Conservation (phyloP, 2,329 filamentous ascomycete species). For the Pseudogymnoascus sp. region DNA sequence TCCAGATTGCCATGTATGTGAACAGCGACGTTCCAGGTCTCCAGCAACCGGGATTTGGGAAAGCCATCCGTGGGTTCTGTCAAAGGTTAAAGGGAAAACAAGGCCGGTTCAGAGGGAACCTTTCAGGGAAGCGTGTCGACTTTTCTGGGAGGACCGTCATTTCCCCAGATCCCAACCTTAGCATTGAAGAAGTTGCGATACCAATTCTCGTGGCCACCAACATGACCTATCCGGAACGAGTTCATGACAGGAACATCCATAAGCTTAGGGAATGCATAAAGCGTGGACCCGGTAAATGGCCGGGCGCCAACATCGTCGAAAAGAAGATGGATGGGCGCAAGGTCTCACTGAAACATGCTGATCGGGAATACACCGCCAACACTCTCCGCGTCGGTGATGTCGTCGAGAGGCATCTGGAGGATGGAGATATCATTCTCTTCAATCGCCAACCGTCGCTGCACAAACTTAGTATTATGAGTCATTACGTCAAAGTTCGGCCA, state of each 20-base stretch:
- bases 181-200: slow-evolving; percentile 89
- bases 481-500: slow-evolving; percentile 85
- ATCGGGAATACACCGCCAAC: slow-evolving; percentile 63
- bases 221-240: slow-evolving; percentile 87
- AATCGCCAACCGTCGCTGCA: slow-evolving; percentile 96
- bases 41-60: slow-evolving; percentile 80
- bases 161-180: slow-evolving; percentile 89
- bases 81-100: slow-evolving; percentile 96
- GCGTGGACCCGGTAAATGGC: slow-evolving; percentile 73
- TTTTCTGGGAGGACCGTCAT: slow-evolving; percentile 98
- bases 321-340: slow-evolving; percentile 65
- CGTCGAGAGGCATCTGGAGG: slow-evolving; percentile 89
- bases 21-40: slow-evolving; percentile 93
- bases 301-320: slow-evolving; percentile 76
- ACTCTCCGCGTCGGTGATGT: slow-evolving; percentile 75
- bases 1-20: slow-evolving; percentile 95
- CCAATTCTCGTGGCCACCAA: slow-evolving; percentile 91
- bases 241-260: slow-evolving; percentile 75
- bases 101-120: slow-evolving; percentile 90
- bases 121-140: slow-evolving; percentile 97
- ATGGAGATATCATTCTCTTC: slow-evolving; percentile 93
- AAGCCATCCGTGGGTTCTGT: slow-evolving; percentile 86
- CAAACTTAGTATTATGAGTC: slow-evolving; percentile 97
- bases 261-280: slow-evolving; percentile 69
- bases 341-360: slow-evolving; percentile 67